Conservation (phyloP, 805 yeast genomes). For the Wickerhamomyces chaumierensis region DNA sequence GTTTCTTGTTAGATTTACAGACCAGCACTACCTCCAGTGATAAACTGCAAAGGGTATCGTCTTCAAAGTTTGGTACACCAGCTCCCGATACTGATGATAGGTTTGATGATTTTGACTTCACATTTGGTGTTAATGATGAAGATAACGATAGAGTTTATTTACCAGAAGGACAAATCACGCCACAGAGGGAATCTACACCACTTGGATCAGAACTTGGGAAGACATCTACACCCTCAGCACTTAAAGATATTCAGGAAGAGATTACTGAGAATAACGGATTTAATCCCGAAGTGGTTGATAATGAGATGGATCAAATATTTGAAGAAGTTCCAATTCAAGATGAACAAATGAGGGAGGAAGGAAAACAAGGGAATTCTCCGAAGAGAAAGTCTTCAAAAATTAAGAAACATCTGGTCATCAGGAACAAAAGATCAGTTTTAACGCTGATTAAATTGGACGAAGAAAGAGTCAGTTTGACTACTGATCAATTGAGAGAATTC, state of each 20-base stretch:
- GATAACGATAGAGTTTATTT: background rate
- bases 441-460: slow-evolving; percentile 7
- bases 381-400: slow-evolving; percentile 2
- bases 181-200: background rate
- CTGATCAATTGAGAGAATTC: slow-evolving; percentile 14
- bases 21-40: slow-evolving; percentile 2
- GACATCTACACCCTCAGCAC: background rate
- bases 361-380: too few species aligned
- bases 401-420: slow-evolving; percentile 1
- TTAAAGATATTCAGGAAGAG: slow-evolving; percentile 1
- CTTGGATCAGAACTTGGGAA: background rate
- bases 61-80: background rate
- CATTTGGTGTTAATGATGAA: slow-evolving; percentile 2
- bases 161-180: background rate
- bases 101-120: slow-evolving; percentile 6
- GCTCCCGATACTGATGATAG: background rate
- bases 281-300: background rate
- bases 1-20: slow-evolving; percentile 12
- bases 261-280: background rate
- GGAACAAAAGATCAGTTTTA: background rate
- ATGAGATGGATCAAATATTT: slow-evolving; percentile 7
- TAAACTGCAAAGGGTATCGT: background rate
- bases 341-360: background rate
- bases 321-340: slow-evolving; percentile 4
- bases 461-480: slow-evolving; percentile 7